These are phyloP conservation scores for Kingdonia uniflora DNA, from an alignment of 164 flowering plant genomes.

Conservation along the genomic window DNA sequence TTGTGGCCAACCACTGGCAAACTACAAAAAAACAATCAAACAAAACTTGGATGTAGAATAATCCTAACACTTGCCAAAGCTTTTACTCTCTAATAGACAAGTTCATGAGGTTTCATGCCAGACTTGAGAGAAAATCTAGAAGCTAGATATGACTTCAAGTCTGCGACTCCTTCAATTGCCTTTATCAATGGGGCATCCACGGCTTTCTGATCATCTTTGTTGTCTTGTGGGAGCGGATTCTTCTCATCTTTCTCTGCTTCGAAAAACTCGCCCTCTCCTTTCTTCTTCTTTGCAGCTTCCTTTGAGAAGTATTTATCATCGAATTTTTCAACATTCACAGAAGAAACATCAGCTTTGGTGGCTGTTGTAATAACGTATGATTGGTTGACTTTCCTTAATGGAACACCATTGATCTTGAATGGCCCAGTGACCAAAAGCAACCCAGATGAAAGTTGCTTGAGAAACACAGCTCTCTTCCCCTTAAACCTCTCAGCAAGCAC, in stretches of 20 bases:
- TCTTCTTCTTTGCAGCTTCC: background rate
- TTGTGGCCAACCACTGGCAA: background rate
- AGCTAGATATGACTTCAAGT: background rate
- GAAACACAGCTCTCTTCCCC: too few species aligned
- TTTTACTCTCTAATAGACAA: slow-evolving; percentile 34
- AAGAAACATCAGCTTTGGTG: background rate
- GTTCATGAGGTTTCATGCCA: slow-evolving; percentile 81
- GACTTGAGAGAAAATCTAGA: slow-evolving; percentile 25
- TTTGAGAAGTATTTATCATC: background rate
- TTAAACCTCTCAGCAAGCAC: too few species aligned
- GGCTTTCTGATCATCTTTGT: background rate
- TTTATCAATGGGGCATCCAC: background rate
- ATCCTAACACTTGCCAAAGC: background rate
- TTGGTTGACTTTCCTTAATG: background rate
- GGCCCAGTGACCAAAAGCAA: too few species aligned
- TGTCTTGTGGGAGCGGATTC: background rate
- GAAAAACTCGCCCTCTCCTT: background rate
- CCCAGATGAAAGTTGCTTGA: too few species aligned
- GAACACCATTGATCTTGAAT: too few species aligned
- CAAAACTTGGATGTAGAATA: background rate
- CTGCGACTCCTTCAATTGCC: slow-evolving; percentile 1
- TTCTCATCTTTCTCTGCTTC: background rate
- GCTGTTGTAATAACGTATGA: background rate
- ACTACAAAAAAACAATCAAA: background rate
- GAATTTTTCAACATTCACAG: background rate